These are phyloP conservation scores for Aspergillus sp. DNA, from an alignment of 2,329 filamentous ascomycete genomes.

Conservation along the genomic window DNA sequence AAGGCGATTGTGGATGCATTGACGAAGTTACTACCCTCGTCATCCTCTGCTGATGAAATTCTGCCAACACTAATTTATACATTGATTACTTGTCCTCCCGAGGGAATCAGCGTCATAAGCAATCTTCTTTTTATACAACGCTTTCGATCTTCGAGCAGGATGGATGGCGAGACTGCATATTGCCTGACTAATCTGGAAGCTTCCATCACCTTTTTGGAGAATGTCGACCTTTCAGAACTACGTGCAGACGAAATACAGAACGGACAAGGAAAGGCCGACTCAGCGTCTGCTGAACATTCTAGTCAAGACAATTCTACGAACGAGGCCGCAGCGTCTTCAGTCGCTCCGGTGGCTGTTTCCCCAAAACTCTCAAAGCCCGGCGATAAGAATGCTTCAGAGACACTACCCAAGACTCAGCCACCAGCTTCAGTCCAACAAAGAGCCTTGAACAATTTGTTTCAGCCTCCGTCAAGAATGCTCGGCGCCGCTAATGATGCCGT, in stretches of 20 bases:
- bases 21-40: conserved; percentile 58
- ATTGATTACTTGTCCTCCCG: conserved; percentile 80
- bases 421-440: conserved; percentile 54
- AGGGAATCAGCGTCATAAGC: conserved; percentile 82
- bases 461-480: conserved; percentile 73
- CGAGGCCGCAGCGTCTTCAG: conserved; percentile 19
- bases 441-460: conserved; percentile 76
- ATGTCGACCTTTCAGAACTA: conserved; percentile 84
- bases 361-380: conserved; percentile 24
- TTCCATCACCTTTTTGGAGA: conserved; percentile 88
- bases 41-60: conserved; percentile 92
- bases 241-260: conserved; percentile 70
- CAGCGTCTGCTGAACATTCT: conserved; percentile 18
- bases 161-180: conserved; percentile 92
- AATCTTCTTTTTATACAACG: conserved; percentile 91
- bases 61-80: conserved; percentile 95
- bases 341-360: conserved; percentile 23
- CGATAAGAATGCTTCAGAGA: conserved; percentile 27
- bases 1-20: conserved; percentile 89
- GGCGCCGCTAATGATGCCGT: conserved; percentile 78
- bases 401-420: conserved; percentile 24
- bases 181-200: conserved; percentile 95
- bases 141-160: conserved; percentile 76
- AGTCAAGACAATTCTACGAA: conserved; percentile 20
- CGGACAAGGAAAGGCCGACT: conserved; percentile 53